Percentiles rank a stretch among this genome's conserved stretches.
Evolutionary conservation across 306 rosid species (phyloP).

Genomic region (Inga leiocalycina): DNA sequence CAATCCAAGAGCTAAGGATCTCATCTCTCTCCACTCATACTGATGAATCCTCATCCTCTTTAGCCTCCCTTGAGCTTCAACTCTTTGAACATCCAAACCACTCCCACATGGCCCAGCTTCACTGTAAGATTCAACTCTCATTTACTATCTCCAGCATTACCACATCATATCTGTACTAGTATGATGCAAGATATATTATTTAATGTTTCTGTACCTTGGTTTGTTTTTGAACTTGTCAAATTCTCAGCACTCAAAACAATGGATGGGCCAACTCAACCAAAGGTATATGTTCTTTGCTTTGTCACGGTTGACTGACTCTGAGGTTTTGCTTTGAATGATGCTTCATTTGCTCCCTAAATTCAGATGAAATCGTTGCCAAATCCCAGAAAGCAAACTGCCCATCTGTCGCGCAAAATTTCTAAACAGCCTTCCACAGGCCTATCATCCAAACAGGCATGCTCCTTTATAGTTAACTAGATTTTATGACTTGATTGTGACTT

Average conservation of each 20-base stretch:
- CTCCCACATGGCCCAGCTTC: background rate
- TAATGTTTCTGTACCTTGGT: background rate
- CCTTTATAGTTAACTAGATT: background rate
- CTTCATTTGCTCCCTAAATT: background rate
- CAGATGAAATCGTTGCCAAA: slow-evolving; percentile 43
- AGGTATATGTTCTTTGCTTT: slow-evolving; percentile 34
- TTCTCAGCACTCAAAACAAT: slow-evolving; percentile 37
- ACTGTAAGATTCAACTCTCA: slow-evolving; percentile 17
- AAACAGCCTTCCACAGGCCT: slow-evolving; percentile 22
- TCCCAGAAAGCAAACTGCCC: slow-evolving; percentile 28
- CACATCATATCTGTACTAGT: background rate
- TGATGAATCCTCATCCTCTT: slow-evolving; percentile 30
- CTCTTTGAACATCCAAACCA: slow-evolving; percentile 44
- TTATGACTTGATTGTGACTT: background rate
- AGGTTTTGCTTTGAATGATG: background rate
- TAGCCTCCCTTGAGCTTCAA: slow-evolving; percentile 58
- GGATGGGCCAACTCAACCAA: slow-evolving; percentile 32
- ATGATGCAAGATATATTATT: background rate
- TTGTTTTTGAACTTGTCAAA: background rate
- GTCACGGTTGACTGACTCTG: background rate
- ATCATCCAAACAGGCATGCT: slow-evolving; percentile 36
- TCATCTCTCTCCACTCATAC: slow-evolving; percentile 50
- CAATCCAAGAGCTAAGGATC: slow-evolving; percentile 40
- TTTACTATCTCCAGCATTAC: background rate
- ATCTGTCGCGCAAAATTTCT: slow-evolving; percentile 26